Evolutionary conservation across 225 moss, liverwort and hornwort genomes (phyloP).

Genomic region (Pseudisothecium myosuroides): DNA sequence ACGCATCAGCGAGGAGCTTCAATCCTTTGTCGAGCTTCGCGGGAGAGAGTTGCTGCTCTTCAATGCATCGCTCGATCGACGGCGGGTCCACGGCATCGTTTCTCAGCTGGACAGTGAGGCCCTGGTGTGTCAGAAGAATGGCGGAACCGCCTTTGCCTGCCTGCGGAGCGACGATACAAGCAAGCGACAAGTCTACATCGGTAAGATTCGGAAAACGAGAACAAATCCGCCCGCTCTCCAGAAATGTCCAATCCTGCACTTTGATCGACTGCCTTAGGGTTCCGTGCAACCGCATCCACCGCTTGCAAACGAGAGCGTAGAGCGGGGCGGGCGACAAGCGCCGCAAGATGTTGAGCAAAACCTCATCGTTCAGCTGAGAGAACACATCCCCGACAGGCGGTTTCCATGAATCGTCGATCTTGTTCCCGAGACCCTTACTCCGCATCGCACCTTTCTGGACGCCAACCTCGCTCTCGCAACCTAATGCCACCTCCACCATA

Average conservation of each 20-base stretch:
- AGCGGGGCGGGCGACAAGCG: conserved; percentile 33
- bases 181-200: conserved; percentile 69
- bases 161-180: conserved; percentile 47
- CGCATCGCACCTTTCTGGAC: conserved; percentile 35
- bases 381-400: conserved; percentile 33
- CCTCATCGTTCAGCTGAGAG: conserved; percentile 34
- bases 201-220: conserved; percentile 74
- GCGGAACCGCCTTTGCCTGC: conserved; percentile 20
- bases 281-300: conserved; percentile 72
- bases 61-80: conserved; percentile 65
- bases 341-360: conserved; percentile 27
- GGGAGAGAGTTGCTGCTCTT: conserved; percentile 58
- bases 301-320: conserved; percentile 69
- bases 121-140: conserved; percentile 50
- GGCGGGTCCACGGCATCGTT: conserved; percentile 46
- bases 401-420: conserved; percentile 59
- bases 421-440: conserved; percentile 57
- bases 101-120: conserved; percentile 50
- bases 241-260: conserved; percentile 77
- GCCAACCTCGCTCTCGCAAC: conserved; percentile 13
- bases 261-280: conserved; percentile 46
- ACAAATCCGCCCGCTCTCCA: conserved; percentile 69
- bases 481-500: conserved; percentile 25
- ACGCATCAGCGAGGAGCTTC: conserved; percentile 60
- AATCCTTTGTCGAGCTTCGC: conserved; percentile 60